Percentiles rank a stretch among this genome's conserved stretches.
These are phyloP conservation scores for Myochromella boudieri DNA, from an alignment of 768 basidiomycete species.

Conservation along the genomic window DNA sequence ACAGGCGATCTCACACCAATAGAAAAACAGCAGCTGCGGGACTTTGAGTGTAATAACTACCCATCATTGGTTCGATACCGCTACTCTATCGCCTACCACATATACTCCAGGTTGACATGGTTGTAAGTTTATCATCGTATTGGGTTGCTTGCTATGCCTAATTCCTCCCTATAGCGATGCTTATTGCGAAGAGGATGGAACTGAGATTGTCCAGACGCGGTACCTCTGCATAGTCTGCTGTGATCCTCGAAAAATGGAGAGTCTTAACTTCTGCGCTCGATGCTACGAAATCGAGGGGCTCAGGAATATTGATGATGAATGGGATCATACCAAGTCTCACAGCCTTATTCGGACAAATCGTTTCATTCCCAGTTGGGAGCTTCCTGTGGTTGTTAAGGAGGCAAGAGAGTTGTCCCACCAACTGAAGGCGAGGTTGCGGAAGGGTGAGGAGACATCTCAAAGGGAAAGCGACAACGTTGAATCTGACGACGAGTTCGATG, in stretches of 20 bases:
- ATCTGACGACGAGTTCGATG: neutral
- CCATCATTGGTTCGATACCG: conserved; percentile 1
- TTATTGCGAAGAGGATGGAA: neutral
- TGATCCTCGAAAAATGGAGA: neutral
- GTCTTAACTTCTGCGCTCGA: conserved; percentile 2
- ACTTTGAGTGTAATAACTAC: neutral
- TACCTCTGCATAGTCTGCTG: neutral
- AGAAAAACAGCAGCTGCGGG: neutral
- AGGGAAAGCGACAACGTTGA: no score
- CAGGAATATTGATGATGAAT: neutral
- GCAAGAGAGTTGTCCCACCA: conserved; percentile 2
- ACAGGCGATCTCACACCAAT: neutral
- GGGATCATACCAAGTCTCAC: conserved; percentile 3
- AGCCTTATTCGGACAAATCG: conserved; percentile 1
- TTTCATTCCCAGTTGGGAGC: neutral
- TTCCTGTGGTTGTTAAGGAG: neutral
- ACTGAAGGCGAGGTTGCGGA: neutral
- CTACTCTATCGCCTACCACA: neutral
- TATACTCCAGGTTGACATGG: neutral
- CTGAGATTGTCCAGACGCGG: conserved; percentile 3
- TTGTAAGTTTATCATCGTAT: neutral
- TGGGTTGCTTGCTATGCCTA: neutral
- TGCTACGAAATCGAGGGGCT: neutral
- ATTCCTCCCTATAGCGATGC: neutral
- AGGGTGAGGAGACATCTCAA: no score